Evolutionary conservation across 2,329 filamentous ascomycete species (phyloP).

Genomic region (Xylariaceae sp.): DNA sequence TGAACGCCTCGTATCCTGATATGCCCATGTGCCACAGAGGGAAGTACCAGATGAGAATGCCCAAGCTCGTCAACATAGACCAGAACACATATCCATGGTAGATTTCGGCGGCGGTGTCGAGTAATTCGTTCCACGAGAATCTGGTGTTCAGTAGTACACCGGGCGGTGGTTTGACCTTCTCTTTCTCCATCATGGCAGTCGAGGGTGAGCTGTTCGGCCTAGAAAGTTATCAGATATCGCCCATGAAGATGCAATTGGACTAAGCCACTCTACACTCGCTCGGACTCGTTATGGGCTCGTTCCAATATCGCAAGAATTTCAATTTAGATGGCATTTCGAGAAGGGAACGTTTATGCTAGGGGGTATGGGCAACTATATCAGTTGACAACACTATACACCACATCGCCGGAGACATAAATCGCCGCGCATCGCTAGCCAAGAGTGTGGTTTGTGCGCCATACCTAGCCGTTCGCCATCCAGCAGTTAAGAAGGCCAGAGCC

Average conservation of each 20-base stretch:
- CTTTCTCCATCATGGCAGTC: conserved; percentile 59
- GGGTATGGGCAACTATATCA: not conserved
- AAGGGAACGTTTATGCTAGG: conserved; percentile 1
- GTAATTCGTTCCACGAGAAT: conserved; percentile 67
- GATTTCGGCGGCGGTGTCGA: conserved; percentile 81
- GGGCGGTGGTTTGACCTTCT: conserved; percentile 69
- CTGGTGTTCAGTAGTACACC: conserved; percentile 63
- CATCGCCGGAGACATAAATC: not conserved
- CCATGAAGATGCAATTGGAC: conserved; percentile 2
- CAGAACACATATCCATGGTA: conserved; percentile 97
- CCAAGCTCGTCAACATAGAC: conserved; percentile 87
- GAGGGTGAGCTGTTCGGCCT: conserved; percentile 47
- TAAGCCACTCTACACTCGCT: conserved; percentile 25
- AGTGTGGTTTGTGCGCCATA: not conserved
- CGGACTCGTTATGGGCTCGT: conserved; percentile 14
- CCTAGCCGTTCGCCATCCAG: not conserved
- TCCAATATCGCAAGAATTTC: not conserved
- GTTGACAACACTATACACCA: not conserved
- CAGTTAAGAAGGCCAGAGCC: not conserved
- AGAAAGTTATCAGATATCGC: conserved; percentile 28
- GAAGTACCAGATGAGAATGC: conserved; percentile 93
- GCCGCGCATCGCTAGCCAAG: not conserved
- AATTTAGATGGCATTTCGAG: not conserved
- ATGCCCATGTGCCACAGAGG: conserved; percentile 99
- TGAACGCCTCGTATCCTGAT: conserved; percentile 86